Base-by-base conservation (phyloP, 2,329 filamentous ascomycete genomes). In the Furcasterigmium sp. region DNA sequence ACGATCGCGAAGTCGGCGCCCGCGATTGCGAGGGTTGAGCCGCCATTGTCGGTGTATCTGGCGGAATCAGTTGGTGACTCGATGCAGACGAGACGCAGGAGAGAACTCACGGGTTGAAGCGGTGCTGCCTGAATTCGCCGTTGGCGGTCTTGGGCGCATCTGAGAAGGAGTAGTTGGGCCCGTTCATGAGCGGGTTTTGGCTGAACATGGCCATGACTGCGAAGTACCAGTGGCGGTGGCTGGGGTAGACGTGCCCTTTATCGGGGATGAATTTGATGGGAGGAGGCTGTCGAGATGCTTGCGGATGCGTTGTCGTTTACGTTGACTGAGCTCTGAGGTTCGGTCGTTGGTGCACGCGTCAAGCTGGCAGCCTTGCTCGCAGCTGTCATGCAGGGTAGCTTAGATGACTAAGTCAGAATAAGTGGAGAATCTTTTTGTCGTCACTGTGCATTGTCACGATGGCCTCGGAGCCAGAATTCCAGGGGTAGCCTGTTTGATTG, bases 21-120 rank as follows among this genome's bases (percentile, higher is more conserved):
- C 30, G 89, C 85, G 66, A 98, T 97, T 59, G 90, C 93, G 44
- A 98, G 81, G 43, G 93, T 97, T 47, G 90, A 95, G 55, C 93
- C 93, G 56, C 93, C 93, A 65, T 98, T 98, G 74, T 98, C 91
- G 53, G 93, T 94, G 70, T 98, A 98, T 56, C 87, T 93, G 25
- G 14, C n/a, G 15, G 17, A 20, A 20, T 32, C n/a, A 18, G 37
- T 41, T 39, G 15, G 19, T 15, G 21, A 15, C 39, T 28, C 37
- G 53, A 86, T 59, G 95, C 91, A 91, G 91, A 69, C 95, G 91
- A 72, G 96, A 96, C 56, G 82, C 81, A 69, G 94, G 91, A 34
- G n/a, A 39, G 28, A 39, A 54, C 86, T 59, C 79, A 95, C 91
- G 91, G 91, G 70, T 95, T 91, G 72, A 96, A 96, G 56, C 83